Evolutionary conservation across 208 protist genomes (phyloP).

Genomic region (Trypanosoma cruzi): DNA sequence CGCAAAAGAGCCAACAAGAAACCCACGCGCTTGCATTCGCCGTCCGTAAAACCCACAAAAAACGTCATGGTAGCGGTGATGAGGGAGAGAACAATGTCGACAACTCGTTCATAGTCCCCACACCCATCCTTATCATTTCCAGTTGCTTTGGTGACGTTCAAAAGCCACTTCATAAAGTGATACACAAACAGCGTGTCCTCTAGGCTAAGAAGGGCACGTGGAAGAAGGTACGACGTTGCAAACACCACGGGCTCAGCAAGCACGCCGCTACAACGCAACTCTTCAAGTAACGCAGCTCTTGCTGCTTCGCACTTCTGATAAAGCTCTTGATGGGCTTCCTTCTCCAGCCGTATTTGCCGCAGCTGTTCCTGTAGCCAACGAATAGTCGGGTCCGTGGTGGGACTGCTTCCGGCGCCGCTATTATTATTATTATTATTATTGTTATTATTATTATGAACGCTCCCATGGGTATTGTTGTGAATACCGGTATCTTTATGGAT

Average conservation of each 20-base stretch:
- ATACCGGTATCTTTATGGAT: background rate
- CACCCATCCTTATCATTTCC: background rate
- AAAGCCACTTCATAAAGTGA: conserved; percentile 55
- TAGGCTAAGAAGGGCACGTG: conserved; percentile 68
- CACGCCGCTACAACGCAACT: conserved; percentile 18
- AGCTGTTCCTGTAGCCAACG: conserved; percentile 40
- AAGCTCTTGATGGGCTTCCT: conserved; percentile 40
- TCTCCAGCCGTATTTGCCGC: conserved; percentile 40
- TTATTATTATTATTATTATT: background rate
- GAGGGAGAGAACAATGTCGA: conserved; percentile 54
- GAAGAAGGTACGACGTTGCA: conserved; percentile 58
- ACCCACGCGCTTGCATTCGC: conserved; percentile 73
- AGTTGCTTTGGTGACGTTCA: conserved; percentile 4
- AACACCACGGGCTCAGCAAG: conserved; percentile 28
- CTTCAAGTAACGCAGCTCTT: conserved; percentile 18
- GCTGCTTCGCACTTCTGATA: conserved; percentile 22
- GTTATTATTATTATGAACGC: conserved; percentile 26
- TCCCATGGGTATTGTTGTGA: conserved; percentile 14
- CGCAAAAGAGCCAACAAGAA: conserved; percentile 47
- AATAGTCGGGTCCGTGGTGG: conserved; percentile 17
- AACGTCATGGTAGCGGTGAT: conserved; percentile 54
- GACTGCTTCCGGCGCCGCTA: background rate
- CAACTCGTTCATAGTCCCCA: conserved; percentile 18
- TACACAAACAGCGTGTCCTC: conserved; percentile 67
- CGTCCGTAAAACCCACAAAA: conserved; percentile 75